Percentiles rank a stretch among this genome's conserved stretches.
Conservation (phyloP, 1,284 basidiomycete species). For the Schizophyllum amplum region DNA sequence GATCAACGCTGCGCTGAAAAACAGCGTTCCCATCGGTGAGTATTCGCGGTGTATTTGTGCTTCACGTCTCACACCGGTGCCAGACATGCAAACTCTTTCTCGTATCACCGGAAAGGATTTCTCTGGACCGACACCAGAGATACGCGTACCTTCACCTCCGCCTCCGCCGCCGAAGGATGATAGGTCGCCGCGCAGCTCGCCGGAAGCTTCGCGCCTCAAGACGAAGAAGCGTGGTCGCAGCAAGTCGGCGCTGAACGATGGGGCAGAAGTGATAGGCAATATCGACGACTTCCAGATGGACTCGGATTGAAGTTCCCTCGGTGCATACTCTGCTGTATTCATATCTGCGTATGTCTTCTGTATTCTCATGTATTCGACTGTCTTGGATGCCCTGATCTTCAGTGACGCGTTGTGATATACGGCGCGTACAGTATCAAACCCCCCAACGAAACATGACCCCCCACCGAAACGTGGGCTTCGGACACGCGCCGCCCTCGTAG, state of each 20-base stretch:
- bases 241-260: conserved; percentile 2
- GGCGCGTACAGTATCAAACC: too few relatives aligned
- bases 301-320: not conserved
- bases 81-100: conserved; percentile 62
- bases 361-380: too few relatives aligned
- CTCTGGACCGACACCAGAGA: conserved; percentile 68
- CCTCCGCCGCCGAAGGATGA: conserved; percentile 16
- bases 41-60: conserved; percentile 7
- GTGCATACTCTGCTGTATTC: too few relatives aligned
- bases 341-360: too few relatives aligned
- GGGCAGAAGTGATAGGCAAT: conserved; percentile 10
- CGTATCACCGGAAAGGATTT: conserved; percentile 78
- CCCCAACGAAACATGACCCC: too few relatives aligned
- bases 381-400: too few relatives aligned
- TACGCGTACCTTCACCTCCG: conserved; percentile 42
- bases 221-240: conserved; percentile 13
- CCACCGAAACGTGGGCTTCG: too few relatives aligned
- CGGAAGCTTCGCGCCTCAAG: not conserved
- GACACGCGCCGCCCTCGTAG: too few relatives aligned
- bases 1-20: conserved; percentile 59
- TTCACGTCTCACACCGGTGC: conserved; percentile 2
- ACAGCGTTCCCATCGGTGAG: conserved; percentile 63
- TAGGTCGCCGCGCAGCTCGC: not conserved
- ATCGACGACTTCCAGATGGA: conserved; percentile 7
- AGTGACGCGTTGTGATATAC: too few relatives aligned